Evolutionary conservation across 306 rosid genomes (phyloP).

Genomic region (Cucumis sativus): Cucumber_9930_V3 NC_026659.2:6617001-6617500

Average conservation of each 20-base stretch:
- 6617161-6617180: constrained; percentile 75
- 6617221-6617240: constrained; percentile 58
- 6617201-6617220: constrained; percentile 67
- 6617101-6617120: constrained; percentile 46
- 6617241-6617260: constrained; percentile 67
- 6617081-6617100: constrained; percentile 46
- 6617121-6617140: constrained; percentile 84
- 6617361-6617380: constrained; percentile 51
- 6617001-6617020: constrained; percentile 86
- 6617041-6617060: constrained; percentile 58
- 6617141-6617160: constrained; percentile 62
- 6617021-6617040: constrained; percentile 37
- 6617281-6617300: constrained; percentile 71
- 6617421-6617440: constrained; percentile 82
- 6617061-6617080: constrained; percentile 48
- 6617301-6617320: constrained; percentile 82
- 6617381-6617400: constrained; percentile 80
- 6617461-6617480: constrained; percentile 72
- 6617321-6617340: constrained; percentile 82
- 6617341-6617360: constrained; percentile 71
- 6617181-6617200: constrained; percentile 60
- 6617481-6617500: constrained; percentile 36
- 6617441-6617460: constrained; percentile 58
- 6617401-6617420: constrained; percentile 86
- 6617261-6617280: constrained; percentile 68